phyloP scores from a whole-genome alignment of 208 protist species.

The Tritrichomonas musculus region DNA sequence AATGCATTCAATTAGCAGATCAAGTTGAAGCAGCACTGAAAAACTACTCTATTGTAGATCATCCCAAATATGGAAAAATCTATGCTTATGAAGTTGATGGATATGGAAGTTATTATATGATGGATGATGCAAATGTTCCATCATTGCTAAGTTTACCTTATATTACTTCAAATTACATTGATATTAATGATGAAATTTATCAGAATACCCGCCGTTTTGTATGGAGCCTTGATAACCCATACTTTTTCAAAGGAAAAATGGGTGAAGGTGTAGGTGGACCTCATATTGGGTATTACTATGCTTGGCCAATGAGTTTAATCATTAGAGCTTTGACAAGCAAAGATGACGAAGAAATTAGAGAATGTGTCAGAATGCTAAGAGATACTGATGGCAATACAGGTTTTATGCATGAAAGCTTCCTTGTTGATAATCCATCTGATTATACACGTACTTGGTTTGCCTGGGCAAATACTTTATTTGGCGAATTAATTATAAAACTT shows the following conservation, averaged over 20 bases:
- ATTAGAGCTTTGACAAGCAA: slow-evolving; percentile 38
- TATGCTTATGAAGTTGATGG: slow-evolving; percentile 51
- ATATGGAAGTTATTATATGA: slow-evolving; percentile 44
- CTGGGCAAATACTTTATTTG: slow-evolving; percentile 51
- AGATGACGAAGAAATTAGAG: slow-evolving; percentile 39
- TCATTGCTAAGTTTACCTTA: slow-evolving; percentile 41
- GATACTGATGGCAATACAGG: slow-evolving; percentile 37
- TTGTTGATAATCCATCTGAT: slow-evolving; percentile 21
- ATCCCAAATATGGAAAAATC: slow-evolving; percentile 21
- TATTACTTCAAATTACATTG: slow-evolving; percentile 11
- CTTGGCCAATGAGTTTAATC: slow-evolving; percentile 44
- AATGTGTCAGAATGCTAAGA: slow-evolving; percentile 37
- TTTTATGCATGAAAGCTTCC: slow-evolving; percentile 52
- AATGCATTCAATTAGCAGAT: too few relatives aligned
- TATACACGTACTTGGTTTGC: slow-evolving; percentile 46
- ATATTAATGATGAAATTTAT: slow-evolving; percentile 40
- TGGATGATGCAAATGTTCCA: slow-evolving; percentile 50
- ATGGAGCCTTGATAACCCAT: slow-evolving; percentile 38
- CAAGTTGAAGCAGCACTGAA: not conserved
- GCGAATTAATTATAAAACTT: slow-evolving; percentile 43
- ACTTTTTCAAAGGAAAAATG: slow-evolving; percentile 40
- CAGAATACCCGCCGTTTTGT: slow-evolving; percentile 28
- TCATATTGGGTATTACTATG: slow-evolving; percentile 8
- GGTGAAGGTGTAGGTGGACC: slow-evolving; percentile 42
- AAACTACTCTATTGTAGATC: not conserved